Evolutionary conservation across 169 alveolate genomes (phyloP).

Genomic region (Eimeria brunetti): DNA sequence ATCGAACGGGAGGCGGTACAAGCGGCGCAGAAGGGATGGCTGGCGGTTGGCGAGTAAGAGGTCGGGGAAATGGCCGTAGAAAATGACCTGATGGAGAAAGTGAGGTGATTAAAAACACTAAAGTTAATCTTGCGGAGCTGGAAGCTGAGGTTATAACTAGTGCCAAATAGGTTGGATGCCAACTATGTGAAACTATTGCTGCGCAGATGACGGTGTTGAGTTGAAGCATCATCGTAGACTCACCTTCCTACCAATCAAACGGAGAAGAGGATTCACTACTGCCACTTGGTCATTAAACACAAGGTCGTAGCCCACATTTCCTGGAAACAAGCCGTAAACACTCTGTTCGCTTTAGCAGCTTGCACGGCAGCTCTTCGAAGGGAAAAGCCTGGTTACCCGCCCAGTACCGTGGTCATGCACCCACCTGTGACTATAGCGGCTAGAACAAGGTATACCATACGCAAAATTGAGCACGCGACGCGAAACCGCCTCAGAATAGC

Average conservation of each 20-base stretch:
- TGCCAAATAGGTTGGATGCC: background rate
- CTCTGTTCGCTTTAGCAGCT: background rate
- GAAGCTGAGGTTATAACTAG: background rate
- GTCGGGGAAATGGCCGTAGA: constrained; percentile 97
- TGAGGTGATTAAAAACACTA: background rate
- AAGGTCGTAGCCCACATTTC: constrained; percentile 90
- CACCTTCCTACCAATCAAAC: constrained; percentile 68
- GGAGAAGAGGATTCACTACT: constrained; percentile 83
- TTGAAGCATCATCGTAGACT: background rate
- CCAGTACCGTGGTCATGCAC: no score
- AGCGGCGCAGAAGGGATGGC: constrained; percentile 84
- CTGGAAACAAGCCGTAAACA: constrained; percentile 80
- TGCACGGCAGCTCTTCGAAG: background rate
- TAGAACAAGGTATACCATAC: constrained; percentile 89
- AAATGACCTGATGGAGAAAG: constrained; percentile 85
- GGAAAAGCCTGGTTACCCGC: background rate
- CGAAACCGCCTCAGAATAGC: constrained; percentile 79
- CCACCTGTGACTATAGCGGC: constrained; percentile 69
- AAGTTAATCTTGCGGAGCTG: background rate
- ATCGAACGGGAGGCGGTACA: constrained; percentile 91
- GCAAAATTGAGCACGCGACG: constrained; percentile 92
- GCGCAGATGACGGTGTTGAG: background rate
- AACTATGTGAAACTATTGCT: background rate
- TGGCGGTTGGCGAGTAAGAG: constrained; percentile 91
- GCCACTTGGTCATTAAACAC: constrained; percentile 91